These are phyloP conservation scores for Gaertneriomyces semiglobifer DNA, from an alignment of 192 early-diverging fungal genomes.

Conservation along the genomic window DNA sequence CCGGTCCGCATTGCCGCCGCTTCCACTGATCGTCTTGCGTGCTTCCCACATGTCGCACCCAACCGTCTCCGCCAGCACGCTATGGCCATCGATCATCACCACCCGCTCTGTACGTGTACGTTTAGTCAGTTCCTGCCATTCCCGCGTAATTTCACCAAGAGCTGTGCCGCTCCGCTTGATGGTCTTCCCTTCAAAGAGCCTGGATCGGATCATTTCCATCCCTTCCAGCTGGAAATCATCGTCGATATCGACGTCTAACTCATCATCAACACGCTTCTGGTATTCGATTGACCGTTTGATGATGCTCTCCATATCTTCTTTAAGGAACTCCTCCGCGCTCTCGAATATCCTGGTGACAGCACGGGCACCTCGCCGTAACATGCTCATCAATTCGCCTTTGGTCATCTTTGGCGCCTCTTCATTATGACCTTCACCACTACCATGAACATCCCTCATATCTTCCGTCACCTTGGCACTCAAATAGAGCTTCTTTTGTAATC, in stretches of 20 bases:
- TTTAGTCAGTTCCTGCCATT: slow-evolving; percentile 36
- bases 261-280: slow-evolving; percentile 20
- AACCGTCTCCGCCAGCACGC: slow-evolving; percentile 34
- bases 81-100: slow-evolving; percentile 32
- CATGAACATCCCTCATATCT: slow-evolving; percentile 13
- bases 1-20: not conserved
- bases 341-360: slow-evolving; percentile 22
- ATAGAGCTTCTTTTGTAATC: slow-evolving; percentile 61
- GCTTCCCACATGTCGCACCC: slow-evolving; percentile 42
- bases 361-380: slow-evolving; percentile 35
- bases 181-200: slow-evolving; percentile 33
- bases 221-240: slow-evolving; percentile 30
- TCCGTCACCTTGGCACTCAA: slow-evolving; percentile 39
- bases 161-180: slow-evolving; percentile 18
- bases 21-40: slow-evolving; percentile 14
- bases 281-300: slow-evolving; percentile 16
- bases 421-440: not conserved
- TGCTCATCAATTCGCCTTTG: slow-evolving; percentile 32
- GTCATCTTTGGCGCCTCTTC: slow-evolving; percentile 28
- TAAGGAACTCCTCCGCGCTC: slow-evolving; percentile 20
- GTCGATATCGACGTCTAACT: slow-evolving; percentile 11
- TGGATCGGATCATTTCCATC: slow-evolving; percentile 27
- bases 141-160: slow-evolving; percentile 19
- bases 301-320: slow-evolving; percentile 24
- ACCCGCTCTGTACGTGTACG: slow-evolving; percentile 31